Conservation (phyloP, 495 filamentous ascomycete genomes). For the Hyaloscypha variabilis region DNA sequence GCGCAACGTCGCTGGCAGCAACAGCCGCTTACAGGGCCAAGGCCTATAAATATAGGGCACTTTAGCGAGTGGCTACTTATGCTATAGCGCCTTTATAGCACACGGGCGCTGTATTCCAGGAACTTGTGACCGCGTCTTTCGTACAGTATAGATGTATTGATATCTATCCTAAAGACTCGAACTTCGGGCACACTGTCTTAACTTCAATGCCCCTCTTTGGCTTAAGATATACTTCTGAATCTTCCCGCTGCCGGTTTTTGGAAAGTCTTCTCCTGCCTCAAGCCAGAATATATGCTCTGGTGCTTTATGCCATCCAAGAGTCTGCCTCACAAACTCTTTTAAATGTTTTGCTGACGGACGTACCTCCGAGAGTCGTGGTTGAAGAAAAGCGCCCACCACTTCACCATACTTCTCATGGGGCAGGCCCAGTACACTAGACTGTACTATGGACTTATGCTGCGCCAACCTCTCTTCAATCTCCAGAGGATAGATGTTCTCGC, state of each 20-base stretch:
- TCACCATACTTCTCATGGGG: slow-evolving; percentile 67
- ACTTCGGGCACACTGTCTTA: background rate
- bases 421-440: slow-evolving; percentile 65
- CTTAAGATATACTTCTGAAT: slow-evolving; percentile 70
- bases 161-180: too few species aligned
- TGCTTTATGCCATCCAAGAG: slow-evolving; percentile 68
- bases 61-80: too few species aligned
- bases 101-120: too few species aligned
- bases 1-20: too few species aligned
- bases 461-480: slow-evolving; percentile 72
- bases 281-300: slow-evolving; percentile 68
- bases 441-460: slow-evolving; percentile 53
- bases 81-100: too few species aligned
- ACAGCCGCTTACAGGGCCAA: too few species aligned
- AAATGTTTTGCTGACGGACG: slow-evolving; percentile 47
- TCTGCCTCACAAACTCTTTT: slow-evolving; percentile 59
- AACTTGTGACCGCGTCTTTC: too few species aligned
- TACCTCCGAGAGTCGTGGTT: slow-evolving; percentile 28
- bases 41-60: too few species aligned
- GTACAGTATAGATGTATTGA: too few species aligned
- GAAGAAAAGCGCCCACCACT: slow-evolving; percentile 66
- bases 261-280: slow-evolving; percentile 58
- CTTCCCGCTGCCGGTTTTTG: slow-evolving; percentile 73
- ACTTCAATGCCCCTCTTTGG: slow-evolving; percentile 24
- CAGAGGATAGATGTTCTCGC: slow-evolving; percentile 68